These are phyloP conservation scores for Phytophthora fragariae DNA, from an alignment of 352 stramenopile species.

Conservation along the genomic window DNA sequence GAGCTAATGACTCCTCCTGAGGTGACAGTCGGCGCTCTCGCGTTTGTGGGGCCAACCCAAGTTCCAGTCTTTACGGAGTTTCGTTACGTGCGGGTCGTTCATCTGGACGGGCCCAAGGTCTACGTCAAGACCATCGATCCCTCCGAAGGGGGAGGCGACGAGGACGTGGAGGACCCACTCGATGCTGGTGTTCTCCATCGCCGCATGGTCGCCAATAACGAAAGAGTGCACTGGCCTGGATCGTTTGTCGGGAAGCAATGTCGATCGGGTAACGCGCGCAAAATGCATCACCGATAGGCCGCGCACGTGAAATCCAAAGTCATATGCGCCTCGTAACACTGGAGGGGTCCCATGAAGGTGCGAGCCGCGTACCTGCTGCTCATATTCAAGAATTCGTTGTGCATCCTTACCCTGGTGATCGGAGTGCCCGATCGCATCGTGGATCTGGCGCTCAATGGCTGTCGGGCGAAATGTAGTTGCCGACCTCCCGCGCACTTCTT, in stretches of 20 bases:
- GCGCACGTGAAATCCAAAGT: conserved; percentile 15
- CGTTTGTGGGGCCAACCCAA: too few relatives aligned
- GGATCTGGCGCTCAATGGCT: not conserved
- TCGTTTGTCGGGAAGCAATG: conserved; percentile 6
- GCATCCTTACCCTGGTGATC: conserved; percentile 12
- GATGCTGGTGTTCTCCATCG: too few relatives aligned
- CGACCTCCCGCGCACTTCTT: not conserved
- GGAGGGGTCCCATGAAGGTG: not conserved
- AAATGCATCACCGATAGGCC: conserved; percentile 18
- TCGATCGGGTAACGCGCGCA: not conserved
- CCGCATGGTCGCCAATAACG: not conserved
- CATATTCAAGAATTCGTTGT: conserved; percentile 26
- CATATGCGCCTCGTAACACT: conserved; percentile 6
- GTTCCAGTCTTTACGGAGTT: too few relatives aligned
- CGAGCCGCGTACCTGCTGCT: conserved; percentile 3
- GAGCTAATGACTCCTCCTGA: too few relatives aligned
- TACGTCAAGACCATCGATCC: too few relatives aligned
- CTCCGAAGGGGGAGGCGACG: too few relatives aligned
- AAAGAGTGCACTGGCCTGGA: conserved; percentile 12
- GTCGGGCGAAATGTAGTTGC: conserved; percentile 13
- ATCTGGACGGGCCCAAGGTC: too few relatives aligned
- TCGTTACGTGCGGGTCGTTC: too few relatives aligned
- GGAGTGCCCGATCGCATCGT: conserved; percentile 2
- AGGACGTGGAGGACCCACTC: too few relatives aligned
- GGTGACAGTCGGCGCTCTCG: too few relatives aligned